Evolutionary conservation across 1,139 yeast species (phyloP).

Genomic region (Protomyces lactucae-debilis): DNA sequence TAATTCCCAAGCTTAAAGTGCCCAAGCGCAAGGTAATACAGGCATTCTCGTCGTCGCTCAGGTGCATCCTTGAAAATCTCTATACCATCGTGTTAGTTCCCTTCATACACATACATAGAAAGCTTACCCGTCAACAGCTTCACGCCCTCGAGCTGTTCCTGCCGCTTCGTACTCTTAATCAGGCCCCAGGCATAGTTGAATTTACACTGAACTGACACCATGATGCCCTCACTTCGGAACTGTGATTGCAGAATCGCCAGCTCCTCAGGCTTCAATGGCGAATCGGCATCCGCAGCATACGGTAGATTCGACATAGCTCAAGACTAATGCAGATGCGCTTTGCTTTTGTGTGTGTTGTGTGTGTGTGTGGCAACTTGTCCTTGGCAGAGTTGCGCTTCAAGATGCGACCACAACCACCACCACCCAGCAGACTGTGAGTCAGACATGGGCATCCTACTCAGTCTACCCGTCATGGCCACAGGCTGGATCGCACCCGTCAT

Average conservation of each 20-base stretch:
- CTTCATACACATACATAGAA: not conserved
- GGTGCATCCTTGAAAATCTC: conserved; percentile 64
- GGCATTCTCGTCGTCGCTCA: conserved; percentile 77
- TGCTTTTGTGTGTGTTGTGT: not conserved
- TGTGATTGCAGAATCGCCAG: conserved; percentile 70
- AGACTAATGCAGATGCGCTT: not conserved
- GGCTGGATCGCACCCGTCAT: conserved; percentile 24
- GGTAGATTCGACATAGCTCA: conserved; percentile 11
- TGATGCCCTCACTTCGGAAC: conserved; percentile 73
- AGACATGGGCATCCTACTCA: conserved; percentile 20
- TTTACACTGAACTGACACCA: conserved; percentile 72
- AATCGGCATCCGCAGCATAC: conserved; percentile 29
- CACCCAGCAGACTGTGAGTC: not conserved
- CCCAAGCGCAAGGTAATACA: conserved; percentile 83
- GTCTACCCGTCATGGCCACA: conserved; percentile 22
- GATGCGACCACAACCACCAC: not conserved
- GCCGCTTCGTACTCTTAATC: conserved; percentile 58
- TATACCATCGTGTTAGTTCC: not conserved
- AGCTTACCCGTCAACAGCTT: conserved; percentile 60
- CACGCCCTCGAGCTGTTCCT: conserved; percentile 74
- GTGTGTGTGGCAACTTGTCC: not conserved
- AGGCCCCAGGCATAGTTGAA: conserved; percentile 98
- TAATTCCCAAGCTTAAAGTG: conserved; percentile 85
- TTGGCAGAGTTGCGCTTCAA: not conserved
- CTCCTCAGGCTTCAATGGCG: conserved; percentile 68